Percentiles rank a stretch among this genome's conserved stretches.
These are phyloP conservation scores for Boletus edulis DNA, from an alignment of 768 basidiomycete genomes.

Conservation along the genomic window DNA sequence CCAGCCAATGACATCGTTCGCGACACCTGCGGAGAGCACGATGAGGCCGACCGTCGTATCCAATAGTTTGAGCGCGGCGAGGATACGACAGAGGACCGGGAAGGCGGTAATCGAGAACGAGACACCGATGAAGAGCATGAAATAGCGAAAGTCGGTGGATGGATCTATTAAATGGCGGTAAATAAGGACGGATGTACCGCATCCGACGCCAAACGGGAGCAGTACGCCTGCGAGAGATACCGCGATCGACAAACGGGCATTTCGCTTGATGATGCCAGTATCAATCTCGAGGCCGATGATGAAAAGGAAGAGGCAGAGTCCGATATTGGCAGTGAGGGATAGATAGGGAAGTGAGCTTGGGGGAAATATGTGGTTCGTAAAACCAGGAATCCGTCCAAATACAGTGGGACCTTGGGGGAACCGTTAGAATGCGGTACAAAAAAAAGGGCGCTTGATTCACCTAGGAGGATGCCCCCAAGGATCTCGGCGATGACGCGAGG, in stretches of 20 bases:
- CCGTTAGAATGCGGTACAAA: constrained; percentile 54
- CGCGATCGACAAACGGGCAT: constrained; percentile 59
- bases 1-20: constrained; percentile 89
- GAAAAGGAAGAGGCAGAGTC: constrained; percentile 86
- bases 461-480: constrained; percentile 85
- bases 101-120: constrained; percentile 89
- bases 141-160: constrained; percentile 70
- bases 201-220: constrained; percentile 86
- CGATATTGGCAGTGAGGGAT: constrained; percentile 86
- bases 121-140: constrained; percentile 93
- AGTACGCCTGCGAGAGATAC: constrained; percentile 82
- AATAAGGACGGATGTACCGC: constrained; percentile 67
- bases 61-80: constrained; percentile 86
- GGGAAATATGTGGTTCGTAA: constrained; percentile 86
- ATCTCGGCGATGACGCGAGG: constrained; percentile 95
- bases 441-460: constrained; percentile 37
- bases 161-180: constrained; percentile 71
- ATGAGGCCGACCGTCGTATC: constrained; percentile 93
- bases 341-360: constrained; percentile 66
- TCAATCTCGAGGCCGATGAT: constrained; percentile 94
- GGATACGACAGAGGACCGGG: constrained; percentile 85
- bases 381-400: constrained; percentile 83
- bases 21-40: constrained; percentile 90
- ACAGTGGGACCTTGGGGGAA: constrained; percentile 42
- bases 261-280: constrained; percentile 69